A percentile compares a stretch with the other conserved stretches of the same genome.
These are phyloP conservation scores for Naganishia kalamii DNA, from an alignment of 768 basidiomycete genomes.

Conservation along the genomic window DNA sequence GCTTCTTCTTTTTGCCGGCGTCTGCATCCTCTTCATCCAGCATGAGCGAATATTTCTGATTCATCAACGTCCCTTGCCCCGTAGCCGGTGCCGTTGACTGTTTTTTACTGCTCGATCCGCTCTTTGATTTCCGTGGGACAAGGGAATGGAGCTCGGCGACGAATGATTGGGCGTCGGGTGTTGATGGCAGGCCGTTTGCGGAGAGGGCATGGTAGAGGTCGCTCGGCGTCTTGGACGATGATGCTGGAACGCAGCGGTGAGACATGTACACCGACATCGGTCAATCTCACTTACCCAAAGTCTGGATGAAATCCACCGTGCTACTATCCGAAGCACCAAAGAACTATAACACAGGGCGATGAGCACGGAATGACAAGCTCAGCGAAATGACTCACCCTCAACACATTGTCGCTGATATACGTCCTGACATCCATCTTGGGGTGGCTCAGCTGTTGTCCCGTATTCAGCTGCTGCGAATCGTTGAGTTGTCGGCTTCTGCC, in stretches of 20 bases:
- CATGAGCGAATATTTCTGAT: slow-evolving; percentile 63
- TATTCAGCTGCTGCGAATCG: too few relatives aligned
- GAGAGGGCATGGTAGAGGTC: slow-evolving; percentile 69
- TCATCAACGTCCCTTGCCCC: slow-evolving; percentile 61
- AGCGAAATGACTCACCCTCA: slow-evolving; percentile 32
- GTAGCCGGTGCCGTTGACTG: slow-evolving; percentile 55
- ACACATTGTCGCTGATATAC: slow-evolving; percentile 47
- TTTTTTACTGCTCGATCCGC: slow-evolving; percentile 56
- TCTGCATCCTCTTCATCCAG: slow-evolving; percentile 64
- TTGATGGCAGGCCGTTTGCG: slow-evolving; percentile 71
- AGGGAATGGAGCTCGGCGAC: slow-evolving; percentile 67
- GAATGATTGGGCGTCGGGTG: slow-evolving; percentile 72
- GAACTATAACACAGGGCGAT: slow-evolving; percentile 50
- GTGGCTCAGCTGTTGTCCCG: too few relatives aligned
- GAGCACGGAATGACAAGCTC: neutral
- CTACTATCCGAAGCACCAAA: slow-evolving; percentile 77
- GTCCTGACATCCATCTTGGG: slow-evolving; percentile 23
- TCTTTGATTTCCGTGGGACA: slow-evolving; percentile 62
- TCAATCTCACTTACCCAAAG: slow-evolving; percentile 57
- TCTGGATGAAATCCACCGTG: slow-evolving; percentile 79
- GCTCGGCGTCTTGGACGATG: slow-evolving; percentile 72
- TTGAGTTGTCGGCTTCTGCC: too few relatives aligned
- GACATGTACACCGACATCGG: neutral
- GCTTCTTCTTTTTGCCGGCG: slow-evolving; percentile 50
- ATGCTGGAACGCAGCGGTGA: slow-evolving; percentile 51